Percentiles rank a stretch among this genome's conserved stretches.
These are phyloP conservation scores for Vitis riparia DNA, from an alignment of 164 flowering plant species.

Conservation along the genomic window DNA sequence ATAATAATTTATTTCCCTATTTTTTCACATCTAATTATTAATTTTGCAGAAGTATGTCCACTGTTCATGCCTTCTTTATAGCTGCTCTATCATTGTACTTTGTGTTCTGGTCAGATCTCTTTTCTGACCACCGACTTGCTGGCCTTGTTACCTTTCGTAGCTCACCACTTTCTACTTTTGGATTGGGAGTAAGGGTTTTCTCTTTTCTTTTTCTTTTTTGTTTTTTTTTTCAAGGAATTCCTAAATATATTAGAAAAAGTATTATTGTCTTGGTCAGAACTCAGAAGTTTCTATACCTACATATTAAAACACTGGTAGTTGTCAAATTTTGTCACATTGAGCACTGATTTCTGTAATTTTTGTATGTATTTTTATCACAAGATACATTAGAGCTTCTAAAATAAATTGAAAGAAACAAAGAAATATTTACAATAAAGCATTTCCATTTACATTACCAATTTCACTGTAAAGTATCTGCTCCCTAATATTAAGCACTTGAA, in stretches of 20 bases:
- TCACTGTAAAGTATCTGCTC: no score
- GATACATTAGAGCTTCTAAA: no score
- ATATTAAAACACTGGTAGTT: no score
- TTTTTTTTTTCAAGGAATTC: not conserved
- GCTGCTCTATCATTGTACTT: conserved; percentile 69
- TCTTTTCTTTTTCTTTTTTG: not conserved
- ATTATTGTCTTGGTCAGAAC: not conserved
- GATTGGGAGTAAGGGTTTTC: conserved; percentile 66
- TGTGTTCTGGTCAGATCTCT: conserved; percentile 92
- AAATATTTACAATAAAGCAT: no score
- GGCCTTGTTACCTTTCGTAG: conserved; percentile 61
- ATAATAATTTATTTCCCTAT: not conserved
- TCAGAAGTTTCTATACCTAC: no score
- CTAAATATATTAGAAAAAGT: not conserved
- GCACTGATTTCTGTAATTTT: no score
- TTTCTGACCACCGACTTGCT: conserved; percentile 48
- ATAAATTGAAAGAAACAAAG: no score
- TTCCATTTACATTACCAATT: no score
- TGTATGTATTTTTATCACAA: no score
- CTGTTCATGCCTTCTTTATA: conserved; percentile 85
- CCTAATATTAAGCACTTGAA: no score
- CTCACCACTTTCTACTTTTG: conserved; percentile 73
- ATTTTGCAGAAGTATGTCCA: conserved; percentile 76
- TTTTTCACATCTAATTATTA: not conserved
- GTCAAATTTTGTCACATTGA: no score